These are phyloP conservation scores for Arabidopsis arenosa DNA, from an alignment of 345 rosid genomes.

Conservation along the genomic window DNA sequence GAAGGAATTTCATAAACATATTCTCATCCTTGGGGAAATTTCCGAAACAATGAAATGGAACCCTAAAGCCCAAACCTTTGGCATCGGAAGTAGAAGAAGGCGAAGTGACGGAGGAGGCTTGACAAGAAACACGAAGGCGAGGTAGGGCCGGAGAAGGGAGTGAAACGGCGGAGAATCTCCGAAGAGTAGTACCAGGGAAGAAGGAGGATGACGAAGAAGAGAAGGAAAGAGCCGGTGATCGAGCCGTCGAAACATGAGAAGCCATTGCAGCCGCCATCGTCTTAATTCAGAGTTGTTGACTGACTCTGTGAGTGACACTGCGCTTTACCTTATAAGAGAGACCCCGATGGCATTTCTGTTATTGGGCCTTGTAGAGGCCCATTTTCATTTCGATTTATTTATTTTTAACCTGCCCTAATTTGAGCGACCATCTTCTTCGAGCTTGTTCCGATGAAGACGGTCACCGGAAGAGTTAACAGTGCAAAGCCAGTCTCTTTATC, in stretches of 20 bases:
- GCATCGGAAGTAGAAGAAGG: conserved; percentile 52
- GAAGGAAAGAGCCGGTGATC: conserved; percentile 49
- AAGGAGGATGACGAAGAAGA: conserved; percentile 54
- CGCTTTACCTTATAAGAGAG: conserved; percentile 6
- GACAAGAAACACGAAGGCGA: conserved; percentile 60
- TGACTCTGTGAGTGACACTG: conserved; percentile 27
- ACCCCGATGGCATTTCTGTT: background rate
- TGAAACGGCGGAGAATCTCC: conserved; percentile 39
- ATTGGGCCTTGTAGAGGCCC: conserved; percentile 11
- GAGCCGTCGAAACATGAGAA: conserved; percentile 46
- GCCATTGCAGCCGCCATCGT: conserved; percentile 81
- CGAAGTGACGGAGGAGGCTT: conserved; percentile 62
- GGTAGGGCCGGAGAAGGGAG: conserved; percentile 40
- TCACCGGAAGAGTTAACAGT: conserved; percentile 41
- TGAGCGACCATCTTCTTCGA: background rate
- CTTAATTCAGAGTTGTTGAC: background rate
- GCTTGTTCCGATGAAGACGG: conserved; percentile 47
- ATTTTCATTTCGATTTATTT: background rate
- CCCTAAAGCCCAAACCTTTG: conserved; percentile 46
- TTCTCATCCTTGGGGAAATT: background rate
- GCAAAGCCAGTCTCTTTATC: conserved; percentile 41
- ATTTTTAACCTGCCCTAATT: background rate
- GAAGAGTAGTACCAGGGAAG: conserved; percentile 38
- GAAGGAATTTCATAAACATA: background rate
- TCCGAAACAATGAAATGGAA: background rate